phyloP scores from a whole-genome alignment of 371 early-diverging fungal genomes.

The Coemansia sp. region DNA sequence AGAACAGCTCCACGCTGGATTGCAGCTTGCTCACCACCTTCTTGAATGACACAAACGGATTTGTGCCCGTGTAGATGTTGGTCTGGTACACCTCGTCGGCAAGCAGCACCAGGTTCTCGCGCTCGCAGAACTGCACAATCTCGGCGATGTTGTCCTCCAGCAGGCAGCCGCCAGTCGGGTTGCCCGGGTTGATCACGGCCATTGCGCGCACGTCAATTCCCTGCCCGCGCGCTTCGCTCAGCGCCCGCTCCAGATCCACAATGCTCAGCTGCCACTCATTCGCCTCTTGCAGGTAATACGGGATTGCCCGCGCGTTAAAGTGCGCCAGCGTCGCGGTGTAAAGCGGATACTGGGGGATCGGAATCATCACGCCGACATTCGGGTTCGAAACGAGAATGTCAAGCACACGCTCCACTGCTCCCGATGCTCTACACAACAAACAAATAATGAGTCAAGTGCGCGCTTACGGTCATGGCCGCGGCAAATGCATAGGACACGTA shows the following conservation, averaged over 20 bases:
- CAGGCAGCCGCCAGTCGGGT: slow-evolving; percentile 95
- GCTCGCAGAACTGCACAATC: slow-evolving; percentile 83
- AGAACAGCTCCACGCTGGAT: slow-evolving; percentile 72
- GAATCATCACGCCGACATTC: slow-evolving; percentile 93
- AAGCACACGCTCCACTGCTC: slow-evolving; percentile 86
- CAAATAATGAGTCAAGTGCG: neutral
- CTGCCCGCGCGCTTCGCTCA: slow-evolving; percentile 65
- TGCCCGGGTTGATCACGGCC: slow-evolving; percentile 97
- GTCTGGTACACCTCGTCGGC: slow-evolving; percentile 99
- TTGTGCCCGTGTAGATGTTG: slow-evolving; percentile 81
- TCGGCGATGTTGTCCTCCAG: slow-evolving; percentile 78
- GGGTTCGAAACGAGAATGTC: slow-evolving; percentile 74
- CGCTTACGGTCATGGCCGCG: slow-evolving; percentile 4
- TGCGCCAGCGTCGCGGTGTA: slow-evolving; percentile 94
- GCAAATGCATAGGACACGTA: slow-evolving; percentile 4
- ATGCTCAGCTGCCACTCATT: slow-evolving; percentile 80
- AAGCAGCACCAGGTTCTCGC: slow-evolving; percentile 77
- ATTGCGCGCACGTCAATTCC: slow-evolving; percentile 90
- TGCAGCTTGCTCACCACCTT: slow-evolving; percentile 67
- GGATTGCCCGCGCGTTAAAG: slow-evolving; percentile 79
- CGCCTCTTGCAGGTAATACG: slow-evolving; percentile 87
- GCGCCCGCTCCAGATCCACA: slow-evolving; percentile 61
- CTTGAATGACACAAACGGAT: slow-evolving; percentile 94
- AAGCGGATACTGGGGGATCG: slow-evolving; percentile 97
- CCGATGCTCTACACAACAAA: slow-evolving; percentile 57